These are phyloP conservation scores for Talaromyces rugulosus DNA, from an alignment of 2,329 filamentous ascomycete species.

Conservation along the genomic window DNA sequence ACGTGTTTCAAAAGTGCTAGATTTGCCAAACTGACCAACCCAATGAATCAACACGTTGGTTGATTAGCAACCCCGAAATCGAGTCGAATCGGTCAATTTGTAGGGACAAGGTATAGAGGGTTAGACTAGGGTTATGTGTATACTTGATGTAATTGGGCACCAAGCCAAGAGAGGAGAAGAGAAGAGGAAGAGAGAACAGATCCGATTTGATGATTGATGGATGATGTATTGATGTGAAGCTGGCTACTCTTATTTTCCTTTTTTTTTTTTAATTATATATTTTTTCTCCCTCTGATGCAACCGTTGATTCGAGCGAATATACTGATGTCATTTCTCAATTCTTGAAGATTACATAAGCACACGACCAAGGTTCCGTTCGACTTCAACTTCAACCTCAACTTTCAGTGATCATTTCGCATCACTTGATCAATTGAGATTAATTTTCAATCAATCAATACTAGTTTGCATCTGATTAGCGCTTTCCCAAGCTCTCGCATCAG, in stretches of 20 bases:
- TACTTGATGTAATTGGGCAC: neutral
- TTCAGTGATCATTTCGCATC: no score
- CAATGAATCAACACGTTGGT: neutral
- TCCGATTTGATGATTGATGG: neutral
- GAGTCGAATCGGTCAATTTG: neutral
- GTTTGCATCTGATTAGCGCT: neutral
- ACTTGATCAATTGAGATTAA: no score
- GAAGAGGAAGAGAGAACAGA: neutral
- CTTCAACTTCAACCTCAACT: neutral
- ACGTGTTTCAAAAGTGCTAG: neutral
- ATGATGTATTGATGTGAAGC: conserved; percentile 5
- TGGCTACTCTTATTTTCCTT: conserved; percentile 3
- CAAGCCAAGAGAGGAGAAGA: neutral
- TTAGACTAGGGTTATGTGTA: neutral
- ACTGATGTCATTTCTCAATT: neutral
- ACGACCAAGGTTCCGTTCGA: neutral
- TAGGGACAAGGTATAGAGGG: neutral
- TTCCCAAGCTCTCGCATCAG: neutral
- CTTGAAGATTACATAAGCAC: neutral
- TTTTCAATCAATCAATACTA: no score
- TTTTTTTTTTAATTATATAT: conserved; percentile 1
- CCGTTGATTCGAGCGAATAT: neutral
- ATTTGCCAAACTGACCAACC: neutral
- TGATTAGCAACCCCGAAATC: neutral
- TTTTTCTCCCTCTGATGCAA: neutral